Conservation (phyloP, 352 stramenopile genomes). For the Pythium volutum region DNA sequence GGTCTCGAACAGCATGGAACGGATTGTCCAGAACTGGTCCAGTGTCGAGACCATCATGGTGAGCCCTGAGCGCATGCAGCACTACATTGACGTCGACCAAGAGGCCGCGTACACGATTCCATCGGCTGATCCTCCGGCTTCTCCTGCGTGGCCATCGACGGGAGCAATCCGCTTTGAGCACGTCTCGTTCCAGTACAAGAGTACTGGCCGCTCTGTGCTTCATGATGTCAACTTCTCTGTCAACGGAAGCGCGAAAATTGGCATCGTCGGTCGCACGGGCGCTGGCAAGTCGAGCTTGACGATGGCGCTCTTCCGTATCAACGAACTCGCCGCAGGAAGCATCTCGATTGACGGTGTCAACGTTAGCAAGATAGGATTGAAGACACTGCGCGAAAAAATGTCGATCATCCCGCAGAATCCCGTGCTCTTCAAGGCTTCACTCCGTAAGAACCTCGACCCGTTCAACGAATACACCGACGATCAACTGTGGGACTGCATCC, state of each 20-base stretch:
- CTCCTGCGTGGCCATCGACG: conserved; percentile 66
- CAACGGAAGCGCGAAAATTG: conserved; percentile 62
- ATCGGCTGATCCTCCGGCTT: conserved; percentile 25
- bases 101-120: conserved; percentile 15
- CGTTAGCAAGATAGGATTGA: conserved; percentile 69
- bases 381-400: conserved; percentile 71
- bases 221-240: conserved; percentile 45
- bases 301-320: conserved; percentile 90
- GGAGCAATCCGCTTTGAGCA: conserved; percentile 83
- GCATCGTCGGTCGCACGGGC: conserved; percentile 88
- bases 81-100: conserved; percentile 54
- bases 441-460: conserved; percentile 90
- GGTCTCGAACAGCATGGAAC: conserved; percentile 70
- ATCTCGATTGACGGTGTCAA: conserved; percentile 89
- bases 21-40: conserved; percentile 53
- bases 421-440: conserved; percentile 87
- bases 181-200: conserved; percentile 86
- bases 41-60: conserved; percentile 61
- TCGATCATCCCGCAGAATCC: conserved; percentile 94
- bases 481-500: conserved; percentile 43
- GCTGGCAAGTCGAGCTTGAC: conserved; percentile 85
- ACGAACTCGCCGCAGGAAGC: conserved; percentile 81
- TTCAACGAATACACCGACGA: conserved; percentile 81
- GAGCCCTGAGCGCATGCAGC: conserved; percentile 75
- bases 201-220: conserved; percentile 48